phyloP scores from a whole-genome alignment of 805 yeast species.

The Metschnikowia santaceciliae region DNA sequence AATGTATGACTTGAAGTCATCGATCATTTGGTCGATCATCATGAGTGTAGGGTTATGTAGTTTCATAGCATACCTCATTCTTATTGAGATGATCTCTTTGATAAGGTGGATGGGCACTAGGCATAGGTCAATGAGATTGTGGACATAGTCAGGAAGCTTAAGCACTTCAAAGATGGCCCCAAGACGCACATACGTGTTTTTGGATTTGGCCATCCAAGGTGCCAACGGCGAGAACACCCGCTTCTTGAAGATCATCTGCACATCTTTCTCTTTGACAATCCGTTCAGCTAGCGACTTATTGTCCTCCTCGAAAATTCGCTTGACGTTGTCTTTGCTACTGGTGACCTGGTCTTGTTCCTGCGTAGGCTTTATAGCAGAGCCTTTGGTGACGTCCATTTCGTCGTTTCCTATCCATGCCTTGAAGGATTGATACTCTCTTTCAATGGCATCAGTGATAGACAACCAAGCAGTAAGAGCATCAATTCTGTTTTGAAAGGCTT shows the following conservation, averaged over 20 bases:
- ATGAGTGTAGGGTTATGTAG: conserved; percentile 83
- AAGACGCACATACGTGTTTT: conserved; percentile 61
- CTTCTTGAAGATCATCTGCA: conserved; percentile 64
- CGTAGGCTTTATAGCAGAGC: conserved; percentile 14
- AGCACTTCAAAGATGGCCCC: conserved; percentile 59
- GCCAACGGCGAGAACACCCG: conserved; percentile 65
- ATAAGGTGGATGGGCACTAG: conserved; percentile 76
- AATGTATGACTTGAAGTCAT: conserved; percentile 75
- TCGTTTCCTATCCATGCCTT: conserved; percentile 82
- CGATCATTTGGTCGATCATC: conserved; percentile 93
- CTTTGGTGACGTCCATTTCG: conserved; percentile 58
- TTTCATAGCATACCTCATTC: conserved; percentile 74
- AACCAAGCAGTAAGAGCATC: conserved; percentile 85
- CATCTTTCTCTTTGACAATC: conserved; percentile 74
- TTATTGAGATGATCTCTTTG: conserved; percentile 69
- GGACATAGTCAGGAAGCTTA: conserved; percentile 71
- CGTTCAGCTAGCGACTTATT: conserved; percentile 74
- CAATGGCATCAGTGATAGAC: conserved; percentile 66
- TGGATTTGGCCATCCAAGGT: conserved; percentile 81
- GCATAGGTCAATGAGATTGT: conserved; percentile 59
- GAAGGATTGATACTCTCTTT: conserved; percentile 56
- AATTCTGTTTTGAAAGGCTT: conserved; percentile 59
- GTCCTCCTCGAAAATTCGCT: conserved; percentile 52
- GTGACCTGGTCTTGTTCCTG: conserved; percentile 2
- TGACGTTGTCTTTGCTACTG: conserved; percentile 15